Percentiles rank a stretch among this genome's conserved stretches.
Evolutionary conservation across 257 asterid genomes (phyloP).

Genomic region (Solanum corneliomulleri): DNA sequence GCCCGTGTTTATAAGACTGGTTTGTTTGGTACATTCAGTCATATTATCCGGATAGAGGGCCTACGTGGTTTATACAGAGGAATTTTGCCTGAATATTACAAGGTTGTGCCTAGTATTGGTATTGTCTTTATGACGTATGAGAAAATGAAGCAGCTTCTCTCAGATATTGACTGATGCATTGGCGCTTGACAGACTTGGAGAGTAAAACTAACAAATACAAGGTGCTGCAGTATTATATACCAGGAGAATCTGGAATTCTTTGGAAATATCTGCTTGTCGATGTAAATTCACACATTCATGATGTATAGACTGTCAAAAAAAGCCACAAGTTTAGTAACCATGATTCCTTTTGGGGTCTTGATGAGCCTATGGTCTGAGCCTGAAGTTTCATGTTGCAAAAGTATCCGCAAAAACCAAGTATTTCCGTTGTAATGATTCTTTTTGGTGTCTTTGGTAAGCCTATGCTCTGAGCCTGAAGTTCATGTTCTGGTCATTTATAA

Average conservation of each 20-base stretch:
- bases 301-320: neutral
- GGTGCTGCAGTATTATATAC: neutral
- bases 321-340: neutral
- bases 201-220: neutral
- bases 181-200: neutral
- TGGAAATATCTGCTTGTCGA: neutral
- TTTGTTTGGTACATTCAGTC: slow-evolving; percentile 45
- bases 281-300: neutral
- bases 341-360: neutral
- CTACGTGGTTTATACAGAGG: slow-evolving; percentile 62
- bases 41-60: slow-evolving; percentile 48
- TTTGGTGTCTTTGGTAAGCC: too few relatives aligned
- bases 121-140: slow-evolving; percentile 83
- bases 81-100: slow-evolving; percentile 72
- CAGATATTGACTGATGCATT: slow-evolving; percentile 33
- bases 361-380: neutral
- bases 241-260: neutral
- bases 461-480: neutral
- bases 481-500: too few relatives aligned
- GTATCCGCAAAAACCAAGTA: neutral
- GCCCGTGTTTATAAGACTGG: slow-evolving; percentile 59
- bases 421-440: neutral
- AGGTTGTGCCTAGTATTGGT: slow-evolving; percentile 73
- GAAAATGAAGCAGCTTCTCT: slow-evolving; percentile 57
- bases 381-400: neutral